These are phyloP conservation scores for Austroboletus olivaceoglutinosus DNA, from an alignment of 1,284 basidiomycete species.

Conservation along the genomic window DNA sequence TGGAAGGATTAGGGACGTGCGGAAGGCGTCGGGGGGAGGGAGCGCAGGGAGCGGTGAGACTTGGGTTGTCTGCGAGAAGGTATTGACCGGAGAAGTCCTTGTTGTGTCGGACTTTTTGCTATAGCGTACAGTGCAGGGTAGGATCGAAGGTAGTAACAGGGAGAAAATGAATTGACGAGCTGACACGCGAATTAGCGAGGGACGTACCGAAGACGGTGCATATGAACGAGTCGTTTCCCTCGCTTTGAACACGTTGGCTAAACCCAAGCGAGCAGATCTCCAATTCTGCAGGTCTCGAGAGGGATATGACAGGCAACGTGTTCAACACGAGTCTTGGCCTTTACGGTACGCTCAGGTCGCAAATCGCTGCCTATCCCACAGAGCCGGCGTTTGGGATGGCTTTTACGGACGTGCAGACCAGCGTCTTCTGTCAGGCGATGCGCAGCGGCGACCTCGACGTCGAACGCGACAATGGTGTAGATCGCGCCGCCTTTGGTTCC, in stretches of 20 bases:
- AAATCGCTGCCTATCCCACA: neutral
- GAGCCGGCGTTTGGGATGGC: neutral
- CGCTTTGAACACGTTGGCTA: constrained; percentile 65
- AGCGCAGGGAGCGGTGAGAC: constrained; percentile 51
- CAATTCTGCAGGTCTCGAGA: constrained; percentile 25
- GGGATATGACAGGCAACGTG: constrained; percentile 62
- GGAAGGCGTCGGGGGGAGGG: constrained; percentile 69
- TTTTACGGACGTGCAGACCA: neutral
- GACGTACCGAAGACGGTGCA: constrained; percentile 81
- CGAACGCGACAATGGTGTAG: constrained; percentile 1
- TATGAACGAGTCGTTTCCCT: constrained; percentile 47
- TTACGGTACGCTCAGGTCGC: constrained; percentile 26
- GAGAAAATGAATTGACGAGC: constrained; percentile 31
- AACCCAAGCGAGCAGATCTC: constrained; percentile 27
- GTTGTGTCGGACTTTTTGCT: constrained; percentile 31
- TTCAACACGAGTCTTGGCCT: constrained; percentile 58
- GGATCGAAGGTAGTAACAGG: constrained; percentile 21
- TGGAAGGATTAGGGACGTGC: constrained; percentile 77
- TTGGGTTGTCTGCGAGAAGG: constrained; percentile 15
- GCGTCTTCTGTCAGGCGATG: neutral
- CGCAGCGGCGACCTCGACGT: constrained; percentile 2
- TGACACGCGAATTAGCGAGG: constrained; percentile 35
- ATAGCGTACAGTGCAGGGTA: constrained; percentile 14
- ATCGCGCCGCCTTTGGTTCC: constrained; percentile 6
- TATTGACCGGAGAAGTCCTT: constrained; percentile 8